Evolutionary conservation across 306 rosid genomes (phyloP).

Genomic region (Quercus parvula): DNA sequence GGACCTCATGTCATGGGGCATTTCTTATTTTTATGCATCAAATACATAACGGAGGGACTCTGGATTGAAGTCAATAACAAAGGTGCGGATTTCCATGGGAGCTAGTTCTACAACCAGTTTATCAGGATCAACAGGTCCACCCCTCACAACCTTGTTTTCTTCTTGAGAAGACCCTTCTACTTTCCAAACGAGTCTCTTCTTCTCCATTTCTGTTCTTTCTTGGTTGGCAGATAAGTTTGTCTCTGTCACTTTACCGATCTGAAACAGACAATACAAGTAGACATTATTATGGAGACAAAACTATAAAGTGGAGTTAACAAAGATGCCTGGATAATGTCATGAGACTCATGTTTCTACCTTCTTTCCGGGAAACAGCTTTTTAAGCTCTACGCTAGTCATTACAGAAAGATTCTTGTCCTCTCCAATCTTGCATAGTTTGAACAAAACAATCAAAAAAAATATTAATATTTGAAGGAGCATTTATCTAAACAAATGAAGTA

Average conservation of each 20-base stretch:
- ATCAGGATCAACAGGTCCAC: slow-evolving; percentile 67
- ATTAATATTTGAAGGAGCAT: slow-evolving; percentile 8
- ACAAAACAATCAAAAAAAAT: slow-evolving; percentile 19
- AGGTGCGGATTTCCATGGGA: slow-evolving; percentile 90
- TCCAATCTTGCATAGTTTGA: slow-evolving; percentile 45
- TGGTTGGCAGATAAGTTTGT: slow-evolving; percentile 77
- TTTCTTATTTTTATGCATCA: slow-evolving; percentile 26
- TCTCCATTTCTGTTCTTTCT: slow-evolving; percentile 83
- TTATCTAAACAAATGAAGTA: not conserved
- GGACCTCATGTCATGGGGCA: slow-evolving; percentile 18
- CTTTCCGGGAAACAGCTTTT: slow-evolving; percentile 61
- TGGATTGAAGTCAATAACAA: slow-evolving; percentile 38
- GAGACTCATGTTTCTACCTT: slow-evolving; percentile 45
- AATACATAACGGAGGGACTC: slow-evolving; percentile 15
- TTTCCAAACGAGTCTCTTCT: slow-evolving; percentile 76
- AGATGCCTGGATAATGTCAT: not conserved
- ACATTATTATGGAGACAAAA: not conserved
- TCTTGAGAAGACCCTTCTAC: slow-evolving; percentile 43
- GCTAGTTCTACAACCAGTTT: slow-evolving; percentile 72
- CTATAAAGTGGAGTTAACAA: not conserved
- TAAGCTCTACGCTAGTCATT: slow-evolving; percentile 61
- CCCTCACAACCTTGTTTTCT: slow-evolving; percentile 52
- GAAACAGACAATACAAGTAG: slow-evolving; percentile 10
- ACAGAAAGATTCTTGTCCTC: slow-evolving; percentile 81
- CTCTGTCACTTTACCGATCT: slow-evolving; percentile 57